Conservation (phyloP, 1,284 basidiomycete species). For the Amylostereum areolatum region DNA sequence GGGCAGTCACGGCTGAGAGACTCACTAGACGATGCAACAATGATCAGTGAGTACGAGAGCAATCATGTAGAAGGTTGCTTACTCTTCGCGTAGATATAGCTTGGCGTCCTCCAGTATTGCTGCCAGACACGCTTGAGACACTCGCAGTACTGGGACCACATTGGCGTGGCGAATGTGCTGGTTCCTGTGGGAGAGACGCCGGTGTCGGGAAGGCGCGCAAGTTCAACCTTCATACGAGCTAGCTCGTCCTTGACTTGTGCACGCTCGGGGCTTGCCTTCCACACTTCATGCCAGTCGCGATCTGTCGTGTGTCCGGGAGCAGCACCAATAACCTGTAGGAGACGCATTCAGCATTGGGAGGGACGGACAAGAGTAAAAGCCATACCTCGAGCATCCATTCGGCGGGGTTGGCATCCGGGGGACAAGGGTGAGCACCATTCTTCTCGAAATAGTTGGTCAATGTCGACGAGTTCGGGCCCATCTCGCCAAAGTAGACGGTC, state of each 20-base stretch:
- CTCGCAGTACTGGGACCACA: background rate
- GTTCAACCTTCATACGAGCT: background rate
- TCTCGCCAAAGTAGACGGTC: background rate
- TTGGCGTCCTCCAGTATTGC: background rate
- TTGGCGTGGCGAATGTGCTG: background rate
- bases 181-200: background rate
- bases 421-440: conserved; percentile 31
- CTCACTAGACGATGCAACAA: too few species aligned
- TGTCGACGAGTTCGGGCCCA: background rate
- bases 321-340: conserved; percentile 48
- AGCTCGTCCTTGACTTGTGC: background rate
- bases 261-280: background rate
- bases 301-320: background rate
- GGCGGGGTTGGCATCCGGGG: conserved; percentile 46
- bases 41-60: too few species aligned
- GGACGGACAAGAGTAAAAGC: too few species aligned
- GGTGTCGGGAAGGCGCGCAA: background rate
- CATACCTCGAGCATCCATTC: conserved; percentile 51
- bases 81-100: too few species aligned
- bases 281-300: background rate
- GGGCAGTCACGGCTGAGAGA: too few species aligned
- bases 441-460: conserved; percentile 35
- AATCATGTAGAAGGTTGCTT: too few species aligned
- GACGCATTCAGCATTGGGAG: conserved; percentile 44
- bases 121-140: background rate